phyloP scores from a whole-genome alignment of 2,329 filamentous ascomycete genomes.

The Pyrenochaeta sp. region DNA sequence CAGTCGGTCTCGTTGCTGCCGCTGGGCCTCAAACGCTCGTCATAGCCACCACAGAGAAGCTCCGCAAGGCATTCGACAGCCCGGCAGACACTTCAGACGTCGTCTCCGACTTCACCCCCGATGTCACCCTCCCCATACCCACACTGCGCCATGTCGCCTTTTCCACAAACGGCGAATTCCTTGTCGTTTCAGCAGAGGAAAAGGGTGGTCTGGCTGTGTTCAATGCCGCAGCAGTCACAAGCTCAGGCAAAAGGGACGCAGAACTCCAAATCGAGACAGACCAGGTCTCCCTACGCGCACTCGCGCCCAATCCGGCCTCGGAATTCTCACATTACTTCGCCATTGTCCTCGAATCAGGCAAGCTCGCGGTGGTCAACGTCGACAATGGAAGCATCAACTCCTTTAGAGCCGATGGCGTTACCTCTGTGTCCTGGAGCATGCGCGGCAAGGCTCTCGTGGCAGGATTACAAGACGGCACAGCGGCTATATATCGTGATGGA shows the following conservation, averaged over 20 bases:
- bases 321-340: slow-evolving; percentile 79
- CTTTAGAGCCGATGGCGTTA: slow-evolving; percentile 76
- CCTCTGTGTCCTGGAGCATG: slow-evolving; percentile 88
- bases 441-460: slow-evolving; percentile 92
- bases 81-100: slow-evolving; percentile 67
- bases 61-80: slow-evolving; percentile 75
- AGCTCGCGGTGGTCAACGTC: slow-evolving; percentile 84
- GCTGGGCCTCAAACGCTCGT: slow-evolving; percentile 82
- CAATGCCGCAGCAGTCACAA: slow-evolving; percentile 72
- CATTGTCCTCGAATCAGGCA: slow-evolving; percentile 79
- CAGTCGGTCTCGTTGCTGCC: slow-evolving; percentile 82
- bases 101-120: slow-evolving; percentile 73
- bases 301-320: slow-evolving; percentile 81
- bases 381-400: slow-evolving; percentile 61
- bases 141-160: slow-evolving; percentile 89
- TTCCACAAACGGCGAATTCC: slow-evolving; percentile 83
- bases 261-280: slow-evolving; percentile 81
- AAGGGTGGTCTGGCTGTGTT: slow-evolving; percentile 83
- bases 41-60: slow-evolving; percentile 76
- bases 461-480: slow-evolving; percentile 80
- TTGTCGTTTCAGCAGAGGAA: slow-evolving; percentile 82
- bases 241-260: slow-evolving; percentile 67
- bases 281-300: slow-evolving; percentile 72
- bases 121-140: slow-evolving; percentile 75
- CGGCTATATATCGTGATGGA: slow-evolving; percentile 84